A percentile compares a stretch with the other conserved stretches of the same genome.
phyloP scores from a whole-genome alignment of 2,329 filamentous ascomycete species.

The Ophiosphaerella korrae region DNA sequence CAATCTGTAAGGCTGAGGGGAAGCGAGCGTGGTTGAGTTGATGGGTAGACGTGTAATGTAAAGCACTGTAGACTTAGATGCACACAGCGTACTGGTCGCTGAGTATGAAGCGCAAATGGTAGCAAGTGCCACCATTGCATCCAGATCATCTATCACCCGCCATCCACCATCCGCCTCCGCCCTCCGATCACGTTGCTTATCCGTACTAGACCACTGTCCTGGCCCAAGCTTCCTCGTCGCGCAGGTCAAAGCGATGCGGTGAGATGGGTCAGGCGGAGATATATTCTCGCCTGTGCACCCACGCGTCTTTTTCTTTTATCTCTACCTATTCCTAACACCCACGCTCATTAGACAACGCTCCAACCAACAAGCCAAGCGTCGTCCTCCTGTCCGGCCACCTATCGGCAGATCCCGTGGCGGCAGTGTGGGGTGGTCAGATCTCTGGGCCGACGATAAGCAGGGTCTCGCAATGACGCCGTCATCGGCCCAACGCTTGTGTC shows the following conservation, averaged over 20 bases:
- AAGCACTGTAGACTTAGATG: constrained; percentile 31
- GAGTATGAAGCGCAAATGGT: constrained; percentile 9
- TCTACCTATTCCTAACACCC: not conserved
- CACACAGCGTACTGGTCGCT: constrained; percentile 16
- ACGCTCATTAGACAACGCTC: constrained; percentile 8
- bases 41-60: constrained; percentile 23
- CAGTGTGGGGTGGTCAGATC: constrained; percentile 22
- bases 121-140: not conserved
- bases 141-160: not conserved
- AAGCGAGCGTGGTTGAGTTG: constrained; percentile 78
- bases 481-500: constrained; percentile 30
- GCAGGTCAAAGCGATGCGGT: constrained; percentile 15
- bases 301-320: constrained; percentile 6
- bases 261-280: constrained; percentile 6
- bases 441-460: constrained; percentile 30
- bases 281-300: constrained; percentile 9
- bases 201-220: not conserved
- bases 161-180: not conserved
- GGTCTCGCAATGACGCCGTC: constrained; percentile 39
- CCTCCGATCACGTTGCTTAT: not conserved
- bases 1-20: constrained; percentile 93
- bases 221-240: constrained; percentile 16
- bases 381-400: constrained; percentile 3
- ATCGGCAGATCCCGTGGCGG: constrained; percentile 19
- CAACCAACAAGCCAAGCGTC: not conserved